A percentile compares a stretch with the other conserved stretches of the same genome.
Evolutionary conservation across 2,329 filamentous ascomycete species (phyloP).

Genomic region (Fusarium kyushuense): DNA sequence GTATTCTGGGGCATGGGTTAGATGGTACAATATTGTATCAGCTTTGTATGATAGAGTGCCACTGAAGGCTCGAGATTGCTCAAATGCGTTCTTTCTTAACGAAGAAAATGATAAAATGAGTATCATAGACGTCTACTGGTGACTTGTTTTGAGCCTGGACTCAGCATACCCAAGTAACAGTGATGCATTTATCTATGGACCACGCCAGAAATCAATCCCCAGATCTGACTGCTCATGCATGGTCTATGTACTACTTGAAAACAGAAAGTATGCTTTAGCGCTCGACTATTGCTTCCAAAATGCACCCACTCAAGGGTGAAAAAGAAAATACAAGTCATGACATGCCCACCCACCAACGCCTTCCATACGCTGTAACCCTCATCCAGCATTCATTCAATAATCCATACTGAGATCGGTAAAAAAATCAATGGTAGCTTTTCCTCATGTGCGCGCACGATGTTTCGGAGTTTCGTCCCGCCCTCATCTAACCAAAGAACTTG

Average conservation of each 20-base stretch:
- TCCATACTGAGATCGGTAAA: conserved; percentile 9
- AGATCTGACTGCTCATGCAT: conserved; percentile 16
- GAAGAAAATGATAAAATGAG: conserved; percentile 2
- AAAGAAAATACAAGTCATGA: conserved; percentile 25
- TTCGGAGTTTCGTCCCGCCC: not conserved
- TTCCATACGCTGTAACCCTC: conserved; percentile 23
- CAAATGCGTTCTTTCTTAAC: conserved; percentile 15
- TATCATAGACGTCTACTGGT: not conserved
- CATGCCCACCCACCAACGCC: conserved; percentile 35
- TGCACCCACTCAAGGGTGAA: conserved; percentile 6
- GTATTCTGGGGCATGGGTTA: conserved; percentile 9
- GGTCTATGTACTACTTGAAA: conserved; percentile 25
- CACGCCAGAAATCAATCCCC: conserved; percentile 11
- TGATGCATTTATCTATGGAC: conserved; percentile 19
- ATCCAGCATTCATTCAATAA: conserved; percentile 7
- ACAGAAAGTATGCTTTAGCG: conserved; percentile 30
- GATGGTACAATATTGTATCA: not conserved
- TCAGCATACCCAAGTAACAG: not conserved
- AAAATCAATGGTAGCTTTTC: conserved; percentile 29
- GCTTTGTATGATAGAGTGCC: conserved; percentile 12
- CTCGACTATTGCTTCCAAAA: conserved; percentile 26
- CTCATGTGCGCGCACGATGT: not conserved
- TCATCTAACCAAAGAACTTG: conserved; percentile 70
- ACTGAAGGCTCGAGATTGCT: conserved; percentile 25
- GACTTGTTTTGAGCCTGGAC: not conserved